Conservation (phyloP, 179 eudicot genomes). For the Spinacia oleracea region DNA sequence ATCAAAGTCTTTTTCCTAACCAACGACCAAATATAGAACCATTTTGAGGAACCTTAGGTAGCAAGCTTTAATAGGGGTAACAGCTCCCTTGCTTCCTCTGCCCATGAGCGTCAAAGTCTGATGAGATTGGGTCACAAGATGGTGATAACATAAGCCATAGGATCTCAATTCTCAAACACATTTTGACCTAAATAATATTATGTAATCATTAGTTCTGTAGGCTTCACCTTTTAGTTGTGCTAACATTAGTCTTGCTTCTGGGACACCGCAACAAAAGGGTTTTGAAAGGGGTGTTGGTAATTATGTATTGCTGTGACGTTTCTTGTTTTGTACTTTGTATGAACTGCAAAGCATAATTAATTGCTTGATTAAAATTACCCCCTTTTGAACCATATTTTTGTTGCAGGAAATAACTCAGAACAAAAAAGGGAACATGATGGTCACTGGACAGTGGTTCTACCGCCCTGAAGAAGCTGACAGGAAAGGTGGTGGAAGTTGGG, state of each 20-base stretch:
- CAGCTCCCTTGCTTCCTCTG: not conserved
- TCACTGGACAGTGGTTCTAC: conserved; percentile 96
- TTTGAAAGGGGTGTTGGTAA: not conserved
- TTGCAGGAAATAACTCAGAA: conserved; percentile 69
- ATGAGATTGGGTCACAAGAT: not conserved
- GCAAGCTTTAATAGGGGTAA: not conserved
- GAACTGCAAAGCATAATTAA: not conserved
- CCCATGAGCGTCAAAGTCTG: not conserved
- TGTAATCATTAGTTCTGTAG: not conserved
- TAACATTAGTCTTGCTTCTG: not conserved
- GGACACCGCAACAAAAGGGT: not conserved
- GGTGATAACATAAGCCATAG: not conserved
- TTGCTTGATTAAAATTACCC: not conserved
- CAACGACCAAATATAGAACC: not conserved
- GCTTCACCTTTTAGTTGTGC: not conserved
- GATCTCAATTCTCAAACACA: not conserved
- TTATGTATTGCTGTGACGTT: not conserved
- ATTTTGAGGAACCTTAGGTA: not conserved
- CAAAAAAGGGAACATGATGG: conserved; percentile 64
- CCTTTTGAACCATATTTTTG: not conserved
- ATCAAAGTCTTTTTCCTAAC: not conserved
- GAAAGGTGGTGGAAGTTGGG: conserved; percentile 91
- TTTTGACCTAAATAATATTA: not conserved
- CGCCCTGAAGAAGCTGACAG: conserved; percentile 98
- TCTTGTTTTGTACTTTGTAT: not conserved